Base-by-base conservation (phyloP, 2,329 filamentous ascomycete genomes). In the Apiospora aurea region DNA sequence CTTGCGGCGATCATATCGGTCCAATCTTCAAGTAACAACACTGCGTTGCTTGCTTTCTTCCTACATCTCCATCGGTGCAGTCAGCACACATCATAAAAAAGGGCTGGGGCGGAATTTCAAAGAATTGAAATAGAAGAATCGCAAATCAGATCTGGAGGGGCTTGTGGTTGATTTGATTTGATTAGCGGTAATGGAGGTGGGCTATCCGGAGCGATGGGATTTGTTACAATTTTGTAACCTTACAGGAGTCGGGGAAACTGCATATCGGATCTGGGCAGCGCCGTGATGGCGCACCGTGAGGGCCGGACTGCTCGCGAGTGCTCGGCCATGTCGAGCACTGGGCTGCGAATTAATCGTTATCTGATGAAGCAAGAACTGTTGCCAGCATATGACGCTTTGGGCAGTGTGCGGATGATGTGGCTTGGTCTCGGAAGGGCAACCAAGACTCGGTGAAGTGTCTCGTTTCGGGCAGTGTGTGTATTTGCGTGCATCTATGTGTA, bases 401-500 rank as follows among this genome's bases (percentile, higher is more conserved):
- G 57, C 34, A 64, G 57, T n/a, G 29, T 13, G 57, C 29, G 34
- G 34, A n/a, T 64, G 2, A 38, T 10, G n/a, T 41, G 34, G 34
- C 21, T 21, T 64, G 57, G 21, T 21, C 57, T 64, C 57, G 41
- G 10, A 18, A 64, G 57, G 57, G 57, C 57, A n/a, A n/a, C 16
- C 34, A 41, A 64, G 34, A 64, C 34, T 21, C 34, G 57, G 34
- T 2, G 57, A 64, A 64, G 34, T 21, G 34, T 41, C 29, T 16
- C 34, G 57, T 29, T 41, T 57, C 34, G 34, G 34, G 57, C 57
- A 64, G 57, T 64, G 57, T 38, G 53, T 64, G 57, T 64, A 64
- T 64, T 34, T 64, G 57, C 57, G 57, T 64, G 57, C 41, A 64
- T n/a, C 57, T 64, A 64, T 41, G 57, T 64, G 57, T 64, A 64